Base-by-base conservation (phyloP, 441 rosid genomes). In the Syzygium syzygioides region DNA sequence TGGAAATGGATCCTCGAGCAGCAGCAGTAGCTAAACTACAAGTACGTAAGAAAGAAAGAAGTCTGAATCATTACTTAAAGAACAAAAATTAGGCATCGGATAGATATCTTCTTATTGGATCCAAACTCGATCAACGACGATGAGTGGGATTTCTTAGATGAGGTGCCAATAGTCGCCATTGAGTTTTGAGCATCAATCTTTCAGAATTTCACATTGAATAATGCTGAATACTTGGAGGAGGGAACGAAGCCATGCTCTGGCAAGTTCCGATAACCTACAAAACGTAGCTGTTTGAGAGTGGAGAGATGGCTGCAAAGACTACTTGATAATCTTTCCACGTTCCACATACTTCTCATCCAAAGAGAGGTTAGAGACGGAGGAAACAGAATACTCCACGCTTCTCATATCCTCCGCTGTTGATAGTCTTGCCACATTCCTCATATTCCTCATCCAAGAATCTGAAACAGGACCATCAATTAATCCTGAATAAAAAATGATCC, bases 381-480 rank as follows among this genome's bases (percentile, higher is more conserved):
- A 64, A 64, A 64, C 76, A 30, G 5, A 30, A 64, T 32, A 8
- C 23, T 15, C 76, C 1, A 15, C 0, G 1, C 76, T 30, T 30
- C 3, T 30, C 4, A 30, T 12, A 17, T 64, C 76, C 41, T 8
- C 11, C 41, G 0, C 41, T 2, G 6, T 30, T 64, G 11, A 30
- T 64, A 64, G 1, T 1, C 23, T 32, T 64, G 1, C 71, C 37
- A 30, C 76, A 64, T 7, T 15, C 23, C 37, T 17, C 76, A 1
- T 64, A 30, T 8, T 15, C 17, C 1, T 64, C 41, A 7, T 1
- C 76, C 41, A 64, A 30, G 17, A 7, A 4, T 17, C 76, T 30
- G 76, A 2, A 64, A 17, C 0, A 30, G 5, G 11, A 64, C 11
- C 0, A 64, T 4, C 12, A 15, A 17, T 30, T 15, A 17, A 1